Base-by-base conservation (phyloP, 345 rosid genomes). In the Erysimum cheiranthoides region DNA sequence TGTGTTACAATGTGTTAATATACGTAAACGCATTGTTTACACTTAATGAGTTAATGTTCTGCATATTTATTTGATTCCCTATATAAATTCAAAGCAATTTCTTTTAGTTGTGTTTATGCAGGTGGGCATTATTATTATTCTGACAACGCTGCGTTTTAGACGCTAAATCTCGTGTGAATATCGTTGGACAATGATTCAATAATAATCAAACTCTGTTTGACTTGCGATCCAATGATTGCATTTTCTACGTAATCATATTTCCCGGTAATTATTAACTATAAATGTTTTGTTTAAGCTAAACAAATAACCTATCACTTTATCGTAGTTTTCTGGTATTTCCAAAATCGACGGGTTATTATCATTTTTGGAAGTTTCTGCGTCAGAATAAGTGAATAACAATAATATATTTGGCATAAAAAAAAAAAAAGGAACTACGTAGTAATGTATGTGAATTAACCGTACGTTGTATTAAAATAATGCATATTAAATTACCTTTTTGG, bases 401-500 rank as follows among this genome's bases (percentile, higher is more conserved):
- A 12, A 6, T 4, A 34, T 58, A 5, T 28, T 28, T n/a, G 54
- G 6, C 58, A 12, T 21, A 52, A 0, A 21, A 18, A 25, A 21
- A 51, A 51, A 25, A n/a, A 3, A n/a, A n/a, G n/a, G n/a, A 12
- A 39, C 18, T 14, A 54, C 5, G 17, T 54, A 1, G 25, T 11
- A 21, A 21, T 21, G 25, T 21, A 30, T 42, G 45, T 58, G 25
- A 60, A 34, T 51, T 16, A 70, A 32, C 28, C 3, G 18, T 21
- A 21, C 25, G 25, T 30, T 62, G 14, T 28, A 28, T 11, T 12
- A 30, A 12, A 57, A 35, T 10, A 28, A 59, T 34, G 8, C 6
- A n/a, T n/a, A n/a, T n/a, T n/a, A 68, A 32, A 27, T 63, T 47
- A 89, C 98, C 96, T 45, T 82, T 59, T 35, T 74, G 82, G 38